Evolutionary conservation across 2,329 filamentous ascomycete species (phyloP).

Genomic region (Fusarium penzigii): DNA sequence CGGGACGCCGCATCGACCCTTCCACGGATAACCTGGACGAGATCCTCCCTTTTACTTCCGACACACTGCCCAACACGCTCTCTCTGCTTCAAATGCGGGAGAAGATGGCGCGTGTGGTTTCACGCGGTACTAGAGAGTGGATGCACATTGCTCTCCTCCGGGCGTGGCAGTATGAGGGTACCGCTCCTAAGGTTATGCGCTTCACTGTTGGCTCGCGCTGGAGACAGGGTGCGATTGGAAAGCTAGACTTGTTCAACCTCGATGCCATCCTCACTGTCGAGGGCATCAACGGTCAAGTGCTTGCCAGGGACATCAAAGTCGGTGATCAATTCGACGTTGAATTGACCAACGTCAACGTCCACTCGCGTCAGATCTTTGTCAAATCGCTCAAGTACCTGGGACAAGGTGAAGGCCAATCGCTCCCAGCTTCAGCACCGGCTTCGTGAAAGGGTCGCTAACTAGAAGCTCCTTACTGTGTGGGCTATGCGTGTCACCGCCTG

Average conservation of each 20-base stretch:
- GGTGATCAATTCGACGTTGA: slow-evolving; percentile 60
- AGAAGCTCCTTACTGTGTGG: too few species aligned
- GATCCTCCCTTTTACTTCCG: slow-evolving; percentile 49
- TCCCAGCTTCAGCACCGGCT: neutral
- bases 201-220: slow-evolving; percentile 47
- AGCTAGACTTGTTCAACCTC: slow-evolving; percentile 54
- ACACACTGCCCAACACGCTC: slow-evolving; percentile 45
- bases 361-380: slow-evolving; percentile 47
- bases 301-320: slow-evolving; percentile 44
- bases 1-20: slow-evolving; percentile 26
- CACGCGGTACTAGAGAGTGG: slow-evolving; percentile 52
- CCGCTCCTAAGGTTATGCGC: slow-evolving; percentile 48
- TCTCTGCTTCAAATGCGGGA: slow-evolving; percentile 55
- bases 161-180: slow-evolving; percentile 57
- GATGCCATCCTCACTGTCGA: slow-evolving; percentile 42
- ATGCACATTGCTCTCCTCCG: slow-evolving; percentile 61
- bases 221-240: slow-evolving; percentile 39
- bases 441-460: neutral
- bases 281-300: slow-evolving; percentile 39
- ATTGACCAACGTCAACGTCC: slow-evolving; percentile 55
- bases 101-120: slow-evolving; percentile 48
- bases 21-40: slow-evolving; percentile 30
- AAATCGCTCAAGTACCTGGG: slow-evolving; percentile 40
- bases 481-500: too few species aligned
- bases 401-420: neutral